Evolutionary conservation across 2,329 filamentous ascomycete genomes (phyloP).

Genomic region (Gyromitra esculenta): DNA sequence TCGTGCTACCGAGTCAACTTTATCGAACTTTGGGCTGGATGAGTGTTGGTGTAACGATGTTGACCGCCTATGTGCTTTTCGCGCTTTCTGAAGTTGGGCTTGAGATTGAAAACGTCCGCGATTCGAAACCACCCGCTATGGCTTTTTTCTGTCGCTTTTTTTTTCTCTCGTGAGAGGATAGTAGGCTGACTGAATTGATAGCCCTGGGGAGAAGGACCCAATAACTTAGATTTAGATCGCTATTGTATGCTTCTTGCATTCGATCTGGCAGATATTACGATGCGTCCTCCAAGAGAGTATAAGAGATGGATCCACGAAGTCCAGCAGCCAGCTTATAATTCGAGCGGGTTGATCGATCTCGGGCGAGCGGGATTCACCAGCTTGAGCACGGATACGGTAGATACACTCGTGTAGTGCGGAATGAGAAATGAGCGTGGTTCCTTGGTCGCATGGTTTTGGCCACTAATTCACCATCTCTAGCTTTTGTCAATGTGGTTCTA

Average conservation of each 20-base stretch:
- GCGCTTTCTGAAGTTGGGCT: slow-evolving; percentile 55
- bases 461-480: neutral
- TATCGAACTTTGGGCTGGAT: slow-evolving; percentile 55
- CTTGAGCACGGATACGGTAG: neutral
- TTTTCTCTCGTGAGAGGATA: neutral
- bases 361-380: slow-evolving; percentile 25
- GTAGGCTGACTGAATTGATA: slow-evolving; percentile 2
- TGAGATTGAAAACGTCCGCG: slow-evolving; percentile 55
- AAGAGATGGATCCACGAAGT: slow-evolving; percentile 28
- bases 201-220: slow-evolving; percentile 56
- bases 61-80: slow-evolving; percentile 56
- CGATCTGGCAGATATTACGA: slow-evolving; percentile 55
- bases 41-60: slow-evolving; percentile 55
- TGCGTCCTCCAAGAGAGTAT: slow-evolving; percentile 21
- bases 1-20: slow-evolving; percentile 56
- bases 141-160: neutral
- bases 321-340: slow-evolving; percentile 17
- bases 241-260: slow-evolving; percentile 55
- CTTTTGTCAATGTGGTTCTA: neutral
- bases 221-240: slow-evolving; percentile 56
- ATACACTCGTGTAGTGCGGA: neutral
- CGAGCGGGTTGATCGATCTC: slow-evolving; percentile 20
- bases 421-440: neutral
- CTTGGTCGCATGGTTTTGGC: neutral
- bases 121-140: slow-evolving; percentile 3